These are phyloP conservation scores for Phytophthora sojae DNA, from an alignment of 352 stramenopile genomes.

Conservation along the genomic window DNA sequence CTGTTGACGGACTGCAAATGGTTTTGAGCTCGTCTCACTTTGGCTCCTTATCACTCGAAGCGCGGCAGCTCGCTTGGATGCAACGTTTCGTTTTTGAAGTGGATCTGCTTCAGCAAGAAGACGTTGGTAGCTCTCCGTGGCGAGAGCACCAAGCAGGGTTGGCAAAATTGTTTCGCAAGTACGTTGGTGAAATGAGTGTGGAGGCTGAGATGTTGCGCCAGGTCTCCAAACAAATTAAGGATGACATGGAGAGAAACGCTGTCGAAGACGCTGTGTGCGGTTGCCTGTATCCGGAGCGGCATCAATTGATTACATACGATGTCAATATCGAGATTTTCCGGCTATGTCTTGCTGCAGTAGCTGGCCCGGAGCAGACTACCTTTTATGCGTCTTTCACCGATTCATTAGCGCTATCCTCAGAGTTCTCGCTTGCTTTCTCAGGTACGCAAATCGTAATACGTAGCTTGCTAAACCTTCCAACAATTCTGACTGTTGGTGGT, in stretches of 20 bases:
- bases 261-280: constrained; percentile 46
- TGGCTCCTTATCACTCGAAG: constrained; percentile 32
- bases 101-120: constrained; percentile 32
- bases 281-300: constrained; percentile 57
- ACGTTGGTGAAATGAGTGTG: constrained; percentile 52
- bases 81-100: constrained; percentile 57
- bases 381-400: constrained; percentile 48
- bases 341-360: constrained; percentile 41
- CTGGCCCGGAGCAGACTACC: constrained; percentile 36
- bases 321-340: constrained; percentile 49
- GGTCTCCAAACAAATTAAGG: constrained; percentile 30
- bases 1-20: constrained; percentile 49
- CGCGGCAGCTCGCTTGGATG: constrained; percentile 52
- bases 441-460: constrained; percentile 29
- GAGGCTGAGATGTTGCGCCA: constrained; percentile 42
- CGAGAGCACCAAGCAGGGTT: constrained; percentile 25
- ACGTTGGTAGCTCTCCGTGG: constrained; percentile 8
- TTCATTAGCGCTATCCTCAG: constrained; percentile 38
- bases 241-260: constrained; percentile 26
- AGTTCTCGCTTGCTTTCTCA: constrained; percentile 57
- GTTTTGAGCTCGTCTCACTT: constrained; percentile 50
- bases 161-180: constrained; percentile 47
- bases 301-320: constrained; percentile 36
- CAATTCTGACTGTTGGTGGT: constrained; percentile 1
- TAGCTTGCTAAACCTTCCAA: background rate